A percentile compares a stretch with the other conserved stretches of the same genome.
phyloP scores from a whole-genome alignment of 73 alveolate species.

The Uronychia binucleata region DNA sequence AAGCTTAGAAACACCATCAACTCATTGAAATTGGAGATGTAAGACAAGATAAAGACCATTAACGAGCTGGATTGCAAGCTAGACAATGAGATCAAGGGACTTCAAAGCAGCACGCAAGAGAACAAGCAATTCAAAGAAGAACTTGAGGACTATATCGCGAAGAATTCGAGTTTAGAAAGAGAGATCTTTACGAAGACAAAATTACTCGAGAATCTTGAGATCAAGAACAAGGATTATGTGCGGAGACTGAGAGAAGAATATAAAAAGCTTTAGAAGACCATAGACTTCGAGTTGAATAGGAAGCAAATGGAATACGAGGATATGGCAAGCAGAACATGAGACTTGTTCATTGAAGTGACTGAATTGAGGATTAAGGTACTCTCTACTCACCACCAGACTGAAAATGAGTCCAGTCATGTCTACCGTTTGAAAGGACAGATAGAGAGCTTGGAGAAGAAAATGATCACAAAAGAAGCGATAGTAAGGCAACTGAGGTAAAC shows the following conservation, averaged over 20 bases:
- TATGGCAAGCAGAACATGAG: neutral
- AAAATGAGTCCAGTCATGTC: neutral
- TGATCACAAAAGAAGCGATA: neutral
- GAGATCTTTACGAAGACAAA: neutral
- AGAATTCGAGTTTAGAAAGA: neutral
- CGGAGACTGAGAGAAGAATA: neutral
- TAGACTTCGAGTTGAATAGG: neutral
- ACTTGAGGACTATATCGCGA: neutral
- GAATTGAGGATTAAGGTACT: neutral
- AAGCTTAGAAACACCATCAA: neutral
- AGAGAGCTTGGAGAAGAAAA: neutral
- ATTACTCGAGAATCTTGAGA: neutral
- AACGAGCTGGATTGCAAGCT: neutral
- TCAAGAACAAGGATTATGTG: neutral
- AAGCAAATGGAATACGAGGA: slow-evolving; percentile 4
- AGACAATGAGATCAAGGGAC: neutral
- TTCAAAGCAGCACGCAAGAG: neutral
- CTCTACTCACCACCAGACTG: neutral
- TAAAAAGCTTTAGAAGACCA: neutral
- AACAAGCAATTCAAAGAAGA: neutral
- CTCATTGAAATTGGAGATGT: neutral
- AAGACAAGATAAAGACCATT: neutral
- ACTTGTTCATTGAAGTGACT: neutral
- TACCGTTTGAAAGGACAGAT: neutral
- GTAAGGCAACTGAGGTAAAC: neutral